Conservation (phyloP, 352 stramenopile genomes). For the Phytophthora quininea region DNA sequence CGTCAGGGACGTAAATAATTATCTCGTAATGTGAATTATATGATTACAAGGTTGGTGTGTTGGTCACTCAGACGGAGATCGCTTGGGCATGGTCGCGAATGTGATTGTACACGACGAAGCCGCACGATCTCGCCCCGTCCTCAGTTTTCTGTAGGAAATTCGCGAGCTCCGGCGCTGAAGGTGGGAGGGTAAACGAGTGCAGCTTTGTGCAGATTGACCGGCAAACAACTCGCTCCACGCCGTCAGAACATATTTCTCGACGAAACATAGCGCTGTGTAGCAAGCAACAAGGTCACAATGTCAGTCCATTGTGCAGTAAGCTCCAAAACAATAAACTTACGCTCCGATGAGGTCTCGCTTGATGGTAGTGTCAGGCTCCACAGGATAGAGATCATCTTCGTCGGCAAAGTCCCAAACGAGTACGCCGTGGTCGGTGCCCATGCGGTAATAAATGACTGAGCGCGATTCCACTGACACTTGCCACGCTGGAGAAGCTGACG, state of each 20-base stretch:
- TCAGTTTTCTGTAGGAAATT: constrained; percentile 37
- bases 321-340: constrained; percentile 28
- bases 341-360: constrained; percentile 41
- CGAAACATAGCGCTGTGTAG: constrained; percentile 36
- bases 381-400: constrained; percentile 37
- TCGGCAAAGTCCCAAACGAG: constrained; percentile 45
- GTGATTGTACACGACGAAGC: constrained; percentile 47
- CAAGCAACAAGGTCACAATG: constrained; percentile 31
- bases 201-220: constrained; percentile 42
- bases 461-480: constrained; percentile 33
- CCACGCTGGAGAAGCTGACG: background rate
- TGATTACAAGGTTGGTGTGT: background rate
- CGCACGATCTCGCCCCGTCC: constrained; percentile 39
- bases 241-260: constrained; percentile 37
- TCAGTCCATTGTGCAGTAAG: constrained; percentile 31
- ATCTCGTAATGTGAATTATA: background rate
- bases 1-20: background rate
- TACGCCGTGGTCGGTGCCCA: constrained; percentile 25
- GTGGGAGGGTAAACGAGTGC: constrained; percentile 30
- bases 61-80: constrained; percentile 14
- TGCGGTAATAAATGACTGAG: constrained; percentile 34
- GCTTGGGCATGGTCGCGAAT: constrained; percentile 37
- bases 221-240: constrained; percentile 38
- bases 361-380: constrained; percentile 27
- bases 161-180: constrained; percentile 15